Conservation (phyloP, 345 rosid genomes). For the Euphorbia pulcherrima region DNA sequence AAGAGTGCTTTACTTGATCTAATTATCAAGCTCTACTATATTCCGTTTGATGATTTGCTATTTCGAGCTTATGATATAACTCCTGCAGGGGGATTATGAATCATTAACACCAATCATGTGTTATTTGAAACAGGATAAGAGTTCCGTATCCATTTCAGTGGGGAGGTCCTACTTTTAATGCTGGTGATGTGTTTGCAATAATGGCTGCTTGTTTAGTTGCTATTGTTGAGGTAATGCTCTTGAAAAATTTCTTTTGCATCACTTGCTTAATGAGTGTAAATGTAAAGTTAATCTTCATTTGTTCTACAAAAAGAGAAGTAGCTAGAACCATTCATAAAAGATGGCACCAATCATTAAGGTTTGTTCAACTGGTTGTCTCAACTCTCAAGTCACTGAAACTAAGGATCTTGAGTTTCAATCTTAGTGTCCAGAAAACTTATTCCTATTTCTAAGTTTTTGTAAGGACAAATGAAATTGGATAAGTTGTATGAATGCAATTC, state of each 20-base stretch:
- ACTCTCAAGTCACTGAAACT: too few species aligned
- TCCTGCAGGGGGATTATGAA: background rate
- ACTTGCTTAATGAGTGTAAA: background rate
- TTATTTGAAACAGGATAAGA: constrained; percentile 50
- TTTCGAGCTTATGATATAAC: background rate
- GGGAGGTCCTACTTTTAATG: constrained; percentile 69
- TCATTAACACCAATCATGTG: constrained; percentile 6
- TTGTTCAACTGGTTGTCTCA: too few species aligned
- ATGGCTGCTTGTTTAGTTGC: constrained; percentile 77
- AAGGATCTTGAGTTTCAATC: too few species aligned
- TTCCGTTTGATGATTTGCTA: background rate
- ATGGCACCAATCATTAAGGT: too few species aligned
- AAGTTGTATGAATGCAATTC: background rate
- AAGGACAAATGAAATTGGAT: background rate
- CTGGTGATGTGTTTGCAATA: constrained; percentile 59
- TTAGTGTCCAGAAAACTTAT: background rate
- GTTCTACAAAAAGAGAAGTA: too few species aligned
- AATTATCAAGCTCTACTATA: background rate
- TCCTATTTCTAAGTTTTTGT: background rate
- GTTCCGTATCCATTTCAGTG: constrained; percentile 85
- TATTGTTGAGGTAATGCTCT: constrained; percentile 55
- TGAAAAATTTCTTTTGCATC: background rate
- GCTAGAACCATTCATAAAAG: too few species aligned
- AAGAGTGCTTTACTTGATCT: background rate
- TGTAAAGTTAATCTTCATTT: background rate